Base-by-base conservation (phyloP, 176 grass and related monocot species). In the Microstegium vimineum region DNA sequence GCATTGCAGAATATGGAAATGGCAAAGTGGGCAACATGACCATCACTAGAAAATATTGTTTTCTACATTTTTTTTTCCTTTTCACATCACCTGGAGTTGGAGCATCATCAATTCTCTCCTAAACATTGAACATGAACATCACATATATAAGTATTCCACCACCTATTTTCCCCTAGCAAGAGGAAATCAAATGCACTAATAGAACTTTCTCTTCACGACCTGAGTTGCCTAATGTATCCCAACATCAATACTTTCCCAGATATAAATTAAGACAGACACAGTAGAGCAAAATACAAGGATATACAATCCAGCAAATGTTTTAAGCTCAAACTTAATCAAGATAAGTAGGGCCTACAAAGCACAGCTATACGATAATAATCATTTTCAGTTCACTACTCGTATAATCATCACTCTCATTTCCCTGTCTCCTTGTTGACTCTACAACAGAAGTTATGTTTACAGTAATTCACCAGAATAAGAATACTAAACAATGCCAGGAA, bases 101-200 rank as follows among this genome's bases (percentile, higher is more conserved):
- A 82, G 3, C 23, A 51, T 70, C 38, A 43, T 28, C 6, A 45
- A 37, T 42, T 42, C 36, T 76, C 36, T 76, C 35, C 26, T 77
- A 77, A 26, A 65, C 10, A 12, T 23, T 80, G 23, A 79, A 32
- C 67, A 79, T 30, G 6, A 10, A 0, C 23, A 72, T 47, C 70
- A 64, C n/a, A 73, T 43, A 15, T 73, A 40, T 42, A 77, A 72
- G 69, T 72, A 73, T 80, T 79, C 36, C 43, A 76, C 10, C 30
- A 38, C 18, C 51, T 61, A 69, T 36, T 62, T 31, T 51, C 63
- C 32, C 73, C 23, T 52, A 77, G 18, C 23, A 64, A 68, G 37
- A 18, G 3, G 20, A 82, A 47, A 54, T 63, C 25, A 81, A 34
- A 17, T 18, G 47, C 6, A 42, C 60, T 5, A 18, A 5, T 14